phyloP scores from a whole-genome alignment of 208 protist genomes.

The Vickermania ingenoplastis region DNA sequence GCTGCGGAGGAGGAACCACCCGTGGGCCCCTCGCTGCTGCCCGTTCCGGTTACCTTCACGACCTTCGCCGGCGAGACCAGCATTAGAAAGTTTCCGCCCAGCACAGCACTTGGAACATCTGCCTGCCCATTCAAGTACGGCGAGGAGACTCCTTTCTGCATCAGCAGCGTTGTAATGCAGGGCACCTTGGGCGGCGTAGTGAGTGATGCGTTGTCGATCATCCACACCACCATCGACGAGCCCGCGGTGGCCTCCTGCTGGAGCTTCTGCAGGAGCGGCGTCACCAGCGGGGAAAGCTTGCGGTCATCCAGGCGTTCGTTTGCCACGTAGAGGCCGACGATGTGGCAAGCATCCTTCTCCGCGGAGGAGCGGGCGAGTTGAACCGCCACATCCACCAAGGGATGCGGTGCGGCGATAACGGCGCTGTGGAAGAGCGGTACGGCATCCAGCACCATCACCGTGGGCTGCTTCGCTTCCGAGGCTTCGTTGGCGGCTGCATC shows the following conservation, averaged over 20 bases:
- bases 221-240: slow-evolving; percentile 40
- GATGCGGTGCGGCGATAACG: slow-evolving; percentile 64
- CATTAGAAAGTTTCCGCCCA: neutral
- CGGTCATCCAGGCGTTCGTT: slow-evolving; percentile 64
- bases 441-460: slow-evolving; percentile 39
- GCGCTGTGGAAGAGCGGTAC: slow-evolving; percentile 74
- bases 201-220: slow-evolving; percentile 54
- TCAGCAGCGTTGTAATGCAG: slow-evolving; percentile 31
- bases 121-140: slow-evolving; percentile 7
- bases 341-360: slow-evolving; percentile 45
- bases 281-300: slow-evolving; percentile 24
- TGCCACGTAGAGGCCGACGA: slow-evolving; percentile 77
- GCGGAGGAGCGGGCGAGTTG: slow-evolving; percentile 55
- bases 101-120: slow-evolving; percentile 1
- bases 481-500: no score
- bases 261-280: slow-evolving; percentile 28
- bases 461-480: neutral
- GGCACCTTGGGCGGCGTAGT: slow-evolving; percentile 32
- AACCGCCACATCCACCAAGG: slow-evolving; percentile 76
- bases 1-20: slow-evolving; percentile 65
- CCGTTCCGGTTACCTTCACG: slow-evolving; percentile 2
- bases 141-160: slow-evolving; percentile 21
- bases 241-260: slow-evolving; percentile 18
- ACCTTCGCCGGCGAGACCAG: neutral
- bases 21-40: slow-evolving; percentile 41